phyloP scores from a whole-genome alignment of 495 filamentous ascomycete species.

The Xylaria grammica region DNA sequence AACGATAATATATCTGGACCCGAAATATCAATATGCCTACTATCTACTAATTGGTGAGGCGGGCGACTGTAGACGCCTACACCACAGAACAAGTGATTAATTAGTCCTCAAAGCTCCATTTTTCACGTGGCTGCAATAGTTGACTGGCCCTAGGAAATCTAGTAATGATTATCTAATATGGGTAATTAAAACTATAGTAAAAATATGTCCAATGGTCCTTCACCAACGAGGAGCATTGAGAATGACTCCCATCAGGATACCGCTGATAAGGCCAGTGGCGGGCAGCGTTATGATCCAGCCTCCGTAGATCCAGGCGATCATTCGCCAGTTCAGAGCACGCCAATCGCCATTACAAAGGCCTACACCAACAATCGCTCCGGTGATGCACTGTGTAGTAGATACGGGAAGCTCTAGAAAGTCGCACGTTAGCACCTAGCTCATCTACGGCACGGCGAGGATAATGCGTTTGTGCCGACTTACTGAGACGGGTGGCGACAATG shows the following conservation, averaged over 20 bases:
- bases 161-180: too few relatives aligned
- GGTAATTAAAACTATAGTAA: too few relatives aligned
- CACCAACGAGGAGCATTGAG: constrained; percentile 59
- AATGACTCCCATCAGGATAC: constrained; percentile 61
- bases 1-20: too few relatives aligned
- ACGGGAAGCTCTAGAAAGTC: constrained; percentile 50
- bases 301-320: constrained; percentile 61
- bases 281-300: constrained; percentile 67
- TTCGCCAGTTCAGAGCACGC: constrained; percentile 65
- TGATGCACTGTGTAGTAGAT: constrained; percentile 67
- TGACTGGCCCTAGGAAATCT: too few relatives aligned
- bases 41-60: too few relatives aligned
- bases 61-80: too few relatives aligned
- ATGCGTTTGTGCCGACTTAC: constrained; percentile 31
- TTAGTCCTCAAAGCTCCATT: too few relatives aligned
- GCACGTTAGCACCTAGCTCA: neutral
- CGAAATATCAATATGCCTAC: too few relatives aligned
- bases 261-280: constrained; percentile 60
- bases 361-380: constrained; percentile 66
- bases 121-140: too few relatives aligned
- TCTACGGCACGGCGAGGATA: neutral
- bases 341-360: constrained; percentile 64
- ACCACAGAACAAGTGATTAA: too few relatives aligned
- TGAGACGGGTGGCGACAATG: constrained; percentile 66
- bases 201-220: neutral